Evolutionary conservation across 441 rosid species (phyloP), one percentile per base, ranked within the genome.

Genomic region (Flueggea neowawraea): DNA sequence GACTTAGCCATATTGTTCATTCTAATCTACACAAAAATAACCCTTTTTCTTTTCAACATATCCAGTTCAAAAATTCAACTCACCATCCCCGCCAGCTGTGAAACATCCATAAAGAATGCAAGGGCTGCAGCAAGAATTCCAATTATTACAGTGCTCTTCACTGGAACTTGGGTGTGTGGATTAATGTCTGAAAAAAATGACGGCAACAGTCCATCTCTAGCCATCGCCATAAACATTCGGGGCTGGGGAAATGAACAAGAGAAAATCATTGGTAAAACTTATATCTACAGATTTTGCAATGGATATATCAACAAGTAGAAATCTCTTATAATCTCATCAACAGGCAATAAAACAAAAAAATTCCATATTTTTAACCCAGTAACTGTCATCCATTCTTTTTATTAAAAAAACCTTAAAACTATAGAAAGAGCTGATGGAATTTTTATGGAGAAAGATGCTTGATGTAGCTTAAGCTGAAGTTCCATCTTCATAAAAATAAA

Each of bases 161-260:
- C 80, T 32, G 97, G 97, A 71, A 90, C 91, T 70, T 86, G 90
- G 45, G 95, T 86, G 59, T 56, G 74, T 61, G 76, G 77, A 69
- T 60, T 82, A 59, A 90, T 81, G 65, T 90, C 95, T 16, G 93
- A 79, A 75, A 90, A 90, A 74, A 90, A 86, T 58, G 91, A 72
- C 55, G 97, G 97, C 57, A 88, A 74, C 70, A 90, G 75, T 69
- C 97, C 97, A 72, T 90, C 97, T 69, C 97, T 80, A 64, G 95
- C 89, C 97, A 90, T 90, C 66, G 97, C 97, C 97, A 90, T 88
- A 61, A 90, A 83, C 56, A 88, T 82, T 58, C 95, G 81, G 31
- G 97, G 97, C 95, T 90, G 81, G 55, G 75, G 36, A 63, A 66
- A 76, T 28, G 43, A 45, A n/a, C 12, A 60, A 57, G 68, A 47